Base-by-base conservation (phyloP, 352 stramenopile genomes). In the Pythium graminicola region DNA sequence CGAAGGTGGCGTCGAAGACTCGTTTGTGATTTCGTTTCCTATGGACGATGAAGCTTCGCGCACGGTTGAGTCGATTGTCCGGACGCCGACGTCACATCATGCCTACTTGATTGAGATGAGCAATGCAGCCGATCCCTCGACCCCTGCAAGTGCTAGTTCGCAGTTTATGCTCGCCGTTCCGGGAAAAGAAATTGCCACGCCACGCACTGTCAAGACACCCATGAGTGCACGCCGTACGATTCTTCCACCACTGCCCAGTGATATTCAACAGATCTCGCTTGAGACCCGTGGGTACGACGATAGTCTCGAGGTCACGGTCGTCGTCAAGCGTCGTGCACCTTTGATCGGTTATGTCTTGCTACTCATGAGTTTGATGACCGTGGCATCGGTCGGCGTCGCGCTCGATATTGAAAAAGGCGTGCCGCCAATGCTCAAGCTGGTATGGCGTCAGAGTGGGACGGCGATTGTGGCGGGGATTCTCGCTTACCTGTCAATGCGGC, bases 21-120 rank as follows among this genome's bases (percentile, higher is more conserved):
- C 62, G 17, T 85, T 90, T 20, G 75, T 90, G 47, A 59, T 90
- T 13, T 88, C 75, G n/a, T 85, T 90, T 27, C 80, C 80, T 1
- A 72, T 88, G 52, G 71, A 86, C 55, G 69, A 85, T 38, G 77
- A 86, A 42, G 72, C 69, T 22, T 80, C 67, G 24, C 77, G 72
- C 55, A 72, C 69, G 16, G 57, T 84, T 20, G 72, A 85, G 28
- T 60, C 73, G n/a, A 50, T 74, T 0, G 67, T 57, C 10, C 71
- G 68, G 42, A 84, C 70, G 2, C 78, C 72, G 22, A 59, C 41
- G 31, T 46, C 51, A 23, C 54, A 62, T 39, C 69, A 85, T 19
- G 80, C 75, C n/a, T 90, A 88, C 47, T 40, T 90, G 60, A 87
- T 90, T 43, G 80, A 90, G 53, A 86, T 90, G 74, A 84, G 58